Evolutionary conservation across 306 rosid genomes (phyloP), one percentile per base, ranked within the genome.

Genomic region (Inga oerstediana): DNA sequence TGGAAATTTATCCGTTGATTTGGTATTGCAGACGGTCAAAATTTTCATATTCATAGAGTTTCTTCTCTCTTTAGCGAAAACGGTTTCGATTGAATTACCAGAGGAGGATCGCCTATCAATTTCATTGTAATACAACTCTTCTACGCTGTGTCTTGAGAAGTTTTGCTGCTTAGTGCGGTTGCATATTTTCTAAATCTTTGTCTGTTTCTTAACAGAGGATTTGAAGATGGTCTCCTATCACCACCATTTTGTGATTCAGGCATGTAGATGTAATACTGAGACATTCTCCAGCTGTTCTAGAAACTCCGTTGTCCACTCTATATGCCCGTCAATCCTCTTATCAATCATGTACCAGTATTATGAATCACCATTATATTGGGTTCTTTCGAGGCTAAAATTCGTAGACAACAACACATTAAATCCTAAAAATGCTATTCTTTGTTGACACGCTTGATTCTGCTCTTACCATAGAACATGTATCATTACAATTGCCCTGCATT

Each of bases 31-130:
- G 94, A 77, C 71, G 46, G 14, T 77, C 85, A 35, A 91, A 62
- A 78, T 44, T 85, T 72, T 83, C 90, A 20, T 89, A 89, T 61
- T 49, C 89, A 88, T 90, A 74, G 84, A 72, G 0, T 77, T 86
- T 88, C 85, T 91, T 48, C 81, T 91, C 59, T 88, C 91, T 35
- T 49, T 88, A n/a, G 84, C 85, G 9, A 67, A 83, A 17, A 39
- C 19, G n/a, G 72, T 77, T 20, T 15, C 35, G 46, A n/a, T 81
- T 24, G 87, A 74, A 62, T 14, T 88, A 8, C 87, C 82, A 0
- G 20, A 2, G 46, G 89, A 78, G 22, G 58, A 75, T 76, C 75
- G 74, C 45, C 68, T 67, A 39, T 64, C 80, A 22, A 78, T 83
- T 82, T 30, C 88, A 58, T 4, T 85, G 93, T 89, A 58, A 15